A percentile compares a stretch with the other conserved stretches of the same genome.
Evolutionary conservation across 768 basidiomycete species (phyloP).

Genomic region (Tulasnella sp.): DNA sequence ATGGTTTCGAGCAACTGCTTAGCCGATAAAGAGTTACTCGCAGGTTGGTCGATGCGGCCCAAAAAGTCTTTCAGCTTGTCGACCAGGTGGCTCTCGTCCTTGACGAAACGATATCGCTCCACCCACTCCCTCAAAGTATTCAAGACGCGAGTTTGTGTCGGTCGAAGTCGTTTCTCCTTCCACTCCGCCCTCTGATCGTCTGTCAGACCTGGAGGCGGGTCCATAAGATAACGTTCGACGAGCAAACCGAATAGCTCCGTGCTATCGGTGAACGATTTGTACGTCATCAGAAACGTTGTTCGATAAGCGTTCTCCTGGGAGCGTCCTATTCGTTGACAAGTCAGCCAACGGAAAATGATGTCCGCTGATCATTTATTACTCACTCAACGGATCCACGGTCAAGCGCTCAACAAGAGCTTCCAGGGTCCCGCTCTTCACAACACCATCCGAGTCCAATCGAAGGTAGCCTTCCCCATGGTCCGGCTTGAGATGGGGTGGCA

Average conservation of each 20-base stretch:
- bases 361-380: slow-evolving; percentile 36
- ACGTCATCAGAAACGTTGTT: slow-evolving; percentile 72
- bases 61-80: slow-evolving; percentile 52
- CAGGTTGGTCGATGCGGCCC: slow-evolving; percentile 32
- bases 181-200: slow-evolving; percentile 54
- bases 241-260: slow-evolving; percentile 62
- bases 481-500: slow-evolving; percentile 56
- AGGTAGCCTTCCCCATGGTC: slow-evolving; percentile 52
- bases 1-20: slow-evolving; percentile 46
- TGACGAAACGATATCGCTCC: slow-evolving; percentile 50
- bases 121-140: slow-evolving; percentile 42
- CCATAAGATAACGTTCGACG: slow-evolving; percentile 52
- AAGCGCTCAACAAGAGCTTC: slow-evolving; percentile 64
- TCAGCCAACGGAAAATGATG: slow-evolving; percentile 18
- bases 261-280: slow-evolving; percentile 68
- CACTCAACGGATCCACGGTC: slow-evolving; percentile 53
- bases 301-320: slow-evolving; percentile 35
- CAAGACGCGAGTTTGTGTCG: slow-evolving; percentile 40
- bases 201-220: slow-evolving; percentile 39
- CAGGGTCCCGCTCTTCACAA: slow-evolving; percentile 60
- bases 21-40: slow-evolving; percentile 40
- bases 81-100: slow-evolving; percentile 58
- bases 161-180: slow-evolving; percentile 52
- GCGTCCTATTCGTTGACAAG: not conserved
- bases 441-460: slow-evolving; percentile 54